A percentile compares a stretch with the other conserved stretches of the same genome.
Evolutionary conservation across 1,284 basidiomycete genomes (phyloP).

Genomic region (Flammula alnicola): DNA sequence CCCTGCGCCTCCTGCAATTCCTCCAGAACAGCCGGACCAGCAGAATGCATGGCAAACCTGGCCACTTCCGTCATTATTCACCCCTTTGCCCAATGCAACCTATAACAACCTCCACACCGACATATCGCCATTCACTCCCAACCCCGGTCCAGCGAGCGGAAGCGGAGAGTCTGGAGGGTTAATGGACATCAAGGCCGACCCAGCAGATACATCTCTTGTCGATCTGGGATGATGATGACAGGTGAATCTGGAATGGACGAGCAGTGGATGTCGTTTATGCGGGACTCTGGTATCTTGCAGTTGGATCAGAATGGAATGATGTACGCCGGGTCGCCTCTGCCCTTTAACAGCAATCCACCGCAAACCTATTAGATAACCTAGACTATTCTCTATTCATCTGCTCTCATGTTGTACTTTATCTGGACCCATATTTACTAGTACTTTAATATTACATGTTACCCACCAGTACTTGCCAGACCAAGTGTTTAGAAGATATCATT

Average conservation of each 20-base stretch:
- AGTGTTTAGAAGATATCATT: no score
- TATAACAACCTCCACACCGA: constrained; percentile 21
- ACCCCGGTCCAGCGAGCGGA: not conserved
- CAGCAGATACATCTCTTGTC: constrained; percentile 33
- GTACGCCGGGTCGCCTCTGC: constrained; percentile 12
- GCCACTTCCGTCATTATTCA: constrained; percentile 21
- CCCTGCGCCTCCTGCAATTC: not conserved
- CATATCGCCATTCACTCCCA: constrained; percentile 9
- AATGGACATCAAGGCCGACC: constrained; percentile 25
- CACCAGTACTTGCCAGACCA: no score
- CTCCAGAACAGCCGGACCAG: constrained; percentile 8
- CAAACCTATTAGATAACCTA: constrained; percentile 6
- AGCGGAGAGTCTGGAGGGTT: not conserved
- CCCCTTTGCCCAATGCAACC: constrained; percentile 19
- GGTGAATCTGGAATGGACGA: constrained; percentile 60
- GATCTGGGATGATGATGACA: constrained; percentile 52
- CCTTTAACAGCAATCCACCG: constrained; percentile 3
- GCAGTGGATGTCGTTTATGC: constrained; percentile 60
- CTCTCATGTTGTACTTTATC: constrained; percentile 11
- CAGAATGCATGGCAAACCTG: constrained; percentile 22
- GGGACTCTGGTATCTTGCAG: constrained; percentile 51
- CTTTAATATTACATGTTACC: no score
- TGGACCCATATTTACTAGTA: not conserved
- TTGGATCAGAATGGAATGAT: constrained; percentile 10
- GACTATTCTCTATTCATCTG: constrained; percentile 1